Evolutionary conservation across 169 alveolate species (phyloP), one percentile per base, ranked within the genome.

Genomic region (Plasmodium malariae): DNA sequence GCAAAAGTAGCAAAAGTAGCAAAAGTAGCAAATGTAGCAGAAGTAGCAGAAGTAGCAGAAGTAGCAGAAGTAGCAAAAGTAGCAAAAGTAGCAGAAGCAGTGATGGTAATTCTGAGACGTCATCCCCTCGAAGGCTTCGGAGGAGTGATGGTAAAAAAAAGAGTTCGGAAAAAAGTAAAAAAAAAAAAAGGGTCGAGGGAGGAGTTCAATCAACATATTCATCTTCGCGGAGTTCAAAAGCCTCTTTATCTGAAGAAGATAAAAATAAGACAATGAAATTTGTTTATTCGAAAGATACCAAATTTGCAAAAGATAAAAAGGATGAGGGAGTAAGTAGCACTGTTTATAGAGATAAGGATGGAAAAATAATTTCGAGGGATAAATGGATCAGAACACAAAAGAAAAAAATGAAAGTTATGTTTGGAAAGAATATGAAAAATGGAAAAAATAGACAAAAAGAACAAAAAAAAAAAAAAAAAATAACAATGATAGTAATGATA

Each of bases 301-400:
- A n/a, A n/a, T n/a, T n/a, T n/a, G n/a, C n/a, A n/a, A n/a, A n/a
- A n/a, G n/a, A n/a, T 17, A 24, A 60, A 45, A 55, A 43, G 19
- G 1, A n/a, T 21, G 24, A 32, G 36, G 37, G 40, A 83, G 30
- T 12, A 21, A 12, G 14, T 11, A 21, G 11, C 12, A 83, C 85
- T n/a, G 36, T 83, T 24, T 83, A 83, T 28, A 83, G 91, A 43
- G 83, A 83, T 48, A 83, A 67, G 32, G 72, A 34, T 9, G 91
- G 91, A 40, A 83, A 83, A 83, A 83, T 83, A 21, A 83, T 83
- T 43, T 65, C 91, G 28, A 83, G 83, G 60, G 91, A 83, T 14
- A 72, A 83, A 65, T 83, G 91, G 91, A 54, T 83, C 45, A 21
- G 55, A 7, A 49, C 14, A 62, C 68, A 62, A 11, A 63, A 62